These are phyloP conservation scores for Diversispora eburnea DNA, from an alignment of 192 early-diverging fungal species.

Conservation along the genomic window DNA sequence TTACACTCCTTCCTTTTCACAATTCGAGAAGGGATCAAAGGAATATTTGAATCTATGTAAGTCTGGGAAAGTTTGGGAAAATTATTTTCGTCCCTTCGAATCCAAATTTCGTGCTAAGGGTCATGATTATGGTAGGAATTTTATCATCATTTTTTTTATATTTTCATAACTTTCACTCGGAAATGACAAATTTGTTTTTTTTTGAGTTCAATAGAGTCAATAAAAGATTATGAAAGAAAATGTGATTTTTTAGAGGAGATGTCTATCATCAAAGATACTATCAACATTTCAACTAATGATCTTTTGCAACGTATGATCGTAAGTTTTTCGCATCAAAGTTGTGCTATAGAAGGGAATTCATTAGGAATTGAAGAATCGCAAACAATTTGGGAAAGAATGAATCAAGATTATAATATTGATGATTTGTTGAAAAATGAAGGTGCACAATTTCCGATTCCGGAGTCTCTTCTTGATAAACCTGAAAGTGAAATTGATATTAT, in stretches of 20 bases:
- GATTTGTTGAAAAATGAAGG: conserved; percentile 4
- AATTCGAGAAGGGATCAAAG: not conserved
- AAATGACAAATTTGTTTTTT: conserved; percentile 14
- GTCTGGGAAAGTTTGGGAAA: conserved; percentile 18
- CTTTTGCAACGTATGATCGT: conserved; percentile 25
- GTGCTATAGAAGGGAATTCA: conserved; percentile 14
- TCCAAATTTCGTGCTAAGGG: not conserved
- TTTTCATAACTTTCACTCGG: not conserved
- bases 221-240: conserved; percentile 9
- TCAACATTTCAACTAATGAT: conserved; percentile 4
- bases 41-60: conserved; percentile 9
- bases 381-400: conserved; percentile 18
- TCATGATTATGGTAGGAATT: conserved; percentile 17
- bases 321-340: conserved; percentile 29
- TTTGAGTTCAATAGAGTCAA: not conserved
- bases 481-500: conserved; percentile 19
- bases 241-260: not conserved
- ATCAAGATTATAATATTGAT: conserved; percentile 13
- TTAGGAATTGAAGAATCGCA: conserved; percentile 14
- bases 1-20: conserved; percentile 20
- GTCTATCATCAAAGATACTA: conserved; percentile 19
- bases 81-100: conserved; percentile 26
- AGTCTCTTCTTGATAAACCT: conserved; percentile 28
- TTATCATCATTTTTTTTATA: not conserved
- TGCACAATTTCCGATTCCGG: not conserved